Evolutionary conservation across 148 eudicot species (phyloP).

Genomic region (Amaranthus palmeri): DNA sequence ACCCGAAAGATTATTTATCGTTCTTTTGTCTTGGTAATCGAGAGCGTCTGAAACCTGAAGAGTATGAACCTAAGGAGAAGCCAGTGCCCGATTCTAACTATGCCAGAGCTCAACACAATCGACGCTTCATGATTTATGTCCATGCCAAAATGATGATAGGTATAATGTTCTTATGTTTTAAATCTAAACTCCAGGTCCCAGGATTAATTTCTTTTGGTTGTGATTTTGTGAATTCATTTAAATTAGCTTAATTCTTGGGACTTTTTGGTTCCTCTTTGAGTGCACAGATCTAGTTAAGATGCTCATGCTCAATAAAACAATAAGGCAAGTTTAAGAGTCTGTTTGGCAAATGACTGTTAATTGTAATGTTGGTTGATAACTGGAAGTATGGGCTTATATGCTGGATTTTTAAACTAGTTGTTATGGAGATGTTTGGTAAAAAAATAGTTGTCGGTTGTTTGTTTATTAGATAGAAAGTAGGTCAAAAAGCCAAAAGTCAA

Average conservation of each 20-base stretch:
- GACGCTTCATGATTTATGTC: conserved; percentile 94
- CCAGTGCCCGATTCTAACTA: conserved; percentile 59
- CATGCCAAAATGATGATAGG: conserved; percentile 95
- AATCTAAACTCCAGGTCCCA: no score
- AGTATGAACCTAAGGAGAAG: conserved; percentile 43
- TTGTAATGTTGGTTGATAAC: no score
- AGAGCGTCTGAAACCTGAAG: conserved; percentile 34
- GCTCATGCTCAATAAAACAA: not conserved
- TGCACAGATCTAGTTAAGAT: not conserved
- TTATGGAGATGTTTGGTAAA: no score
- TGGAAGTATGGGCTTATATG: no score
- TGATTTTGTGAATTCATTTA: not conserved
- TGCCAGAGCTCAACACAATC: conserved; percentile 49
- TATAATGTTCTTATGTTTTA: conserved; percentile 13
- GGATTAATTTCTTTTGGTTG: no score
- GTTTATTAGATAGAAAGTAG: no score
- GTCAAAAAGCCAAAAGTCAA: no score
- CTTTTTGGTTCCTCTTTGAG: not conserved
- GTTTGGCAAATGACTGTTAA: no score
- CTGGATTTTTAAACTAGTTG: no score
- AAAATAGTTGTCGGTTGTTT: no score
- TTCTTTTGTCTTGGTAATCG: conserved; percentile 82
- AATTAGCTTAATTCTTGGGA: not conserved
- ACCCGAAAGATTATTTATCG: conserved; percentile 52
- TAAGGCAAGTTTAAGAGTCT: no score